Base-by-base conservation (phyloP, 768 basidiomycete genomes). In the Pleurotus platypus region DNA sequence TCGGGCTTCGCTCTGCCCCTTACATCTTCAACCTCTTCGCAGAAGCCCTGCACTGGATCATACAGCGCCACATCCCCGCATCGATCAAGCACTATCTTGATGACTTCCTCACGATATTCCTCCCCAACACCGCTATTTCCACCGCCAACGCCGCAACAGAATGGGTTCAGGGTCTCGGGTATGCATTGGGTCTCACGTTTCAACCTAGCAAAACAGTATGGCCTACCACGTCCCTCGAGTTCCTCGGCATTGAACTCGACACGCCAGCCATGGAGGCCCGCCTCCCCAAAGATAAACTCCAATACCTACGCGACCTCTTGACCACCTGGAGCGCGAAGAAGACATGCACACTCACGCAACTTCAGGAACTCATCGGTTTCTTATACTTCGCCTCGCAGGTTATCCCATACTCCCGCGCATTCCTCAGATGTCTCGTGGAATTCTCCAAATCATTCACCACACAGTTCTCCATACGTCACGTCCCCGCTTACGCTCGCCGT, bases 21-120 rank as follows among this genome's bases (percentile, higher is more conserved):
- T 74, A 75, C 60, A 75, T 77, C 15, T 76, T 73, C 62, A 73
- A 75, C 55, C 65, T 75, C 2, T 75, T 75, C 54, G 66, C 73
- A 0, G 70, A 76, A 56, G 75, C 66, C 8, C 64, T 75, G 9
- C 75, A 76, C 56, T 77, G 73, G 74, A 75, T 76, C 51, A 68
- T 75, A 15, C 57, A 64, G 13, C 63, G 65, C 8, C 68, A 76
- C 54, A 66, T 75, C 46, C 72, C 69, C 0, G 64, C 68, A 0
- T 7, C 6, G 6, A 55, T 74, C 1, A 62, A 63, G 5, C 73
- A 75, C 46, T 74, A 72, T 47, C 64, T 76, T 1, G 69, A 76
- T 42, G 68, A 75, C 46, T 75, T 75, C 55, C 66, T 75, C 18
- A 30, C 61, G 1, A 60, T 64, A n/a, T 72, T 71, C 56, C 37